Base-by-base conservation (phyloP, 83 land plant genomes). In the Picea mariana region DNA sequence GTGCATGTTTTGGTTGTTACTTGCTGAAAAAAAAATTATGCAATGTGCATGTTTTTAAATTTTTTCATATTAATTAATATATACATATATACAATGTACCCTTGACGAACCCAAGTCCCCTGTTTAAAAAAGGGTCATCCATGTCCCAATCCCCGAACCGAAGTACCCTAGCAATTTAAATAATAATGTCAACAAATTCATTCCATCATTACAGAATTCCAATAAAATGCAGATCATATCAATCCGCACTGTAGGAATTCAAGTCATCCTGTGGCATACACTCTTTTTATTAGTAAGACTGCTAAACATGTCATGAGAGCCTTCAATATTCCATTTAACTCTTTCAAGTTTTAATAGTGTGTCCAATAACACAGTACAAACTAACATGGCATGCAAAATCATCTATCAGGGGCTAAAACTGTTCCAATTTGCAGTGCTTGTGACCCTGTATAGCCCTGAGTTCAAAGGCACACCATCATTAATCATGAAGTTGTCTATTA, bases 371-470 rank as follows among this genome's bases (percentile, higher is more conserved):
- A 55, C 3, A 11, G 13, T 55, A 12, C 58, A 55, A 55, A 12
- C 3, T 11, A 55, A 55, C 58, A 55, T 55, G 58, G 58, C 58
- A 55, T 12, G 58, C 58, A 55, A 38, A 69, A 67, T 27, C 71
- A 26, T 67, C 71, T 11, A 26, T 13, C 16, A 67, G 38, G 49
- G 3, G 58, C 58, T 21, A 16, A 73, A 73, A 9, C n/a, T 20
- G 38, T 38, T 72, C 55, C 76, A 72, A 72, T 40, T 18, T 73
- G 47, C 21, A 40, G 77, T 73, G 58, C 55, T 18, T 44, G 11
- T 72, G 76, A 20, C 23, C 76, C 55, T 72, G 76, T 20, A 42
- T 72, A 72, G n/a, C n/a, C 75, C 47, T 72, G 23, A 42, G 76
- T 72, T 72, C 44, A 9, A 44, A 20, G 47, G 58, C 16, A 44